Evolutionary conservation across 2,329 filamentous ascomycete species (phyloP), one percentile per base, ranked within the genome.

Genomic region (Aspergillus aculeatinus): DNA sequence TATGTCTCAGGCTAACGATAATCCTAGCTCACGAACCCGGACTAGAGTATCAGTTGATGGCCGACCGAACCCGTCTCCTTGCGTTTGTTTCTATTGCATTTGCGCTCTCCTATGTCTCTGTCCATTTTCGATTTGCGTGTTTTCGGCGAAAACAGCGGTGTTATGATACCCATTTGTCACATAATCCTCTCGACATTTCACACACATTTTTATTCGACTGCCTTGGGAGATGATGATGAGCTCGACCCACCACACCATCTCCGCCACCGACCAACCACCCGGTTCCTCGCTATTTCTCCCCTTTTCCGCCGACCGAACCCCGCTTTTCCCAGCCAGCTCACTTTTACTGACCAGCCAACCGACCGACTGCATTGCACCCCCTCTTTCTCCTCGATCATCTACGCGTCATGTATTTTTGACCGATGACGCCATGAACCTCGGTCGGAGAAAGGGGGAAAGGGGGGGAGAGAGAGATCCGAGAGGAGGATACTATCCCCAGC

Each of bases 141-240:
- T 63, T 63, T 65, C 67, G 66, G 63, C 69, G 61, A 72, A 70
- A 69, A 67, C 67, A 70, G 67, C 67, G 69, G 65, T 70, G 65
- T 74, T 75, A 74, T 75, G 73, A 76, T 76, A 76, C 73, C 73
- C 73, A 73, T 62, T 70, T 70, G 67, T 72, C 66, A 66, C 68
- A 69, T 68, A 60, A 65, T 67, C 63, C 65, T 69, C 67, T 69
- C 67, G 55, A 48, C 53, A 59, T 67, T 68, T 62, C 33, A 35
- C 33, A 35, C 39, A 44, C 39, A 66, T 66, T 58, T 58, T 65
- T 59, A 53, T 60, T 60, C 57, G 58, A 58, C 59, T 57, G 52
- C 60, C 44, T 51, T 49, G 47, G 42, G 47, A 55, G 51, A 55
- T 42, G 33, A 53, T 23, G 19, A 49, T 42, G 35, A 48, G 33